Evolutionary conservation across 495 filamentous ascomycete genomes (phyloP).

Genomic region (Cryomyces minteri): DNA sequence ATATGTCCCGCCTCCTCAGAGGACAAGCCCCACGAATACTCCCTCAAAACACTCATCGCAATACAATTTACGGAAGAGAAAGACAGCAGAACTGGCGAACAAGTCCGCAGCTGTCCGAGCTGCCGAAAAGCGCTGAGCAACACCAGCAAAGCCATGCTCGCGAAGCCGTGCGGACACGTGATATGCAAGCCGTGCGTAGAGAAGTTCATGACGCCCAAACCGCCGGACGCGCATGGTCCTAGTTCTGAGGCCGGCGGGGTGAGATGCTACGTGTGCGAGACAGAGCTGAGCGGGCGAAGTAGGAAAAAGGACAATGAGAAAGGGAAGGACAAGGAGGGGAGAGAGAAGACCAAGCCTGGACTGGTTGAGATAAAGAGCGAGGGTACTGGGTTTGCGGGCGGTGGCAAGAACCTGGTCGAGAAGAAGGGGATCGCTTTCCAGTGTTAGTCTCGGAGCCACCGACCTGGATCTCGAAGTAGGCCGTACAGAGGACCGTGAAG

Average conservation of each 20-base stretch:
- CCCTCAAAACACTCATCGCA: conserved; percentile 61
- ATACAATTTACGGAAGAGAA: conserved; percentile 68
- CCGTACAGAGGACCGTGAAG: no score
- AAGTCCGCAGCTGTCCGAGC: conserved; percentile 58
- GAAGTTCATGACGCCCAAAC: conserved; percentile 61
- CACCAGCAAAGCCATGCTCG: conserved; percentile 64
- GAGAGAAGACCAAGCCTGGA: conserved; percentile 46
- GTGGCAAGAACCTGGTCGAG: conserved; percentile 65
- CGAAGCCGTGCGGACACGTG: conserved; percentile 88
- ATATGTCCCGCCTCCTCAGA: conserved; percentile 64
- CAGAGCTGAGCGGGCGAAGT: conserved; percentile 39
- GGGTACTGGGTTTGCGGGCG: conserved; percentile 83
- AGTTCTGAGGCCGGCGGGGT: conserved; percentile 27
- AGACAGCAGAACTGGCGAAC: conserved; percentile 30
- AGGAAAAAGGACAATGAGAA: conserved; percentile 27
- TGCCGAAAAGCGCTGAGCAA: conserved; percentile 79
- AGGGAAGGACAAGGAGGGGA: conserved; percentile 21
- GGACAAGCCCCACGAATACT: conserved; percentile 53
- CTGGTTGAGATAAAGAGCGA: conserved; percentile 72
- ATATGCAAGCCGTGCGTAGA: conserved; percentile 75
- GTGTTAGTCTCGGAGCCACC: conserved; percentile 27
- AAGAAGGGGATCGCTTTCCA: conserved; percentile 72
- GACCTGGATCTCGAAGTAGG: no score
- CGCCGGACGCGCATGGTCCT: conserved; percentile 42
- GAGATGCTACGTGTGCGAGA: conserved; percentile 77